A percentile compares a stretch with the other conserved stretches of the same genome.
Conservation (phyloP, 1,284 basidiomycete genomes). For the Malassezia pachydermatis region DNA sequence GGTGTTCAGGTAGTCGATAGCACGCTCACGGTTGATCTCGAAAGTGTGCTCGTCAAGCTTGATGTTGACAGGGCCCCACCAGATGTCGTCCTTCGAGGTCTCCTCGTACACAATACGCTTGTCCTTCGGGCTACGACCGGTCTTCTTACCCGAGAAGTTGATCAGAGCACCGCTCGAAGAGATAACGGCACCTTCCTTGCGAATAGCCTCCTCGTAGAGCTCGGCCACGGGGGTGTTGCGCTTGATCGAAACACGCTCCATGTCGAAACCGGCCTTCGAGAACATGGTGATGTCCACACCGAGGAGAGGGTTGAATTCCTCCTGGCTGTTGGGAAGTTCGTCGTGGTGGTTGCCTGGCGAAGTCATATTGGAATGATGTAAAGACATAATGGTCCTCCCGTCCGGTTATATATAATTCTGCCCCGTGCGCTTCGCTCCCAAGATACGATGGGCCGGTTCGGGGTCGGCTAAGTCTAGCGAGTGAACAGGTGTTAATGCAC, state of each 20-base stretch:
- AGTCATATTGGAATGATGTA: conserved; percentile 27
- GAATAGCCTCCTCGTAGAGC: conserved; percentile 96
- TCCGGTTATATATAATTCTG: conserved; percentile 1
- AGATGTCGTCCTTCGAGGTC: conserved; percentile 90
- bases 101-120: conserved; percentile 99
- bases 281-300: conserved; percentile 82
- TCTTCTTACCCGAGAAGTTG: conserved; percentile 99
- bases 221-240: conserved; percentile 90
- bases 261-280: conserved; percentile 98
- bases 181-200: conserved; percentile 95
- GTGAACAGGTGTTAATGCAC: too few relatives aligned
- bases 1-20: conserved; percentile 98
- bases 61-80: conserved; percentile 99
- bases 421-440: too few relatives aligned
- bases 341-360: conserved; percentile 48
- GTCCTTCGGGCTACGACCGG: conserved; percentile 94
- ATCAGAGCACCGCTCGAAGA: conserved; percentile 91
- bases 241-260: conserved; percentile 58
- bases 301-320: conserved; percentile 27
- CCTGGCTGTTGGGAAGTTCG: conserved; percentile 29
- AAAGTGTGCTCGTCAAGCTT: conserved; percentile 97
- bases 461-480: too few relatives aligned
- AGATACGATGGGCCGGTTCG: too few relatives aligned
- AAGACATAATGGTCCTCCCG: background rate
- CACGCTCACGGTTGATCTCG: conserved; percentile 98